Conservation (phyloP, 257 asterid species). For the Solanum boliviense region DNA sequence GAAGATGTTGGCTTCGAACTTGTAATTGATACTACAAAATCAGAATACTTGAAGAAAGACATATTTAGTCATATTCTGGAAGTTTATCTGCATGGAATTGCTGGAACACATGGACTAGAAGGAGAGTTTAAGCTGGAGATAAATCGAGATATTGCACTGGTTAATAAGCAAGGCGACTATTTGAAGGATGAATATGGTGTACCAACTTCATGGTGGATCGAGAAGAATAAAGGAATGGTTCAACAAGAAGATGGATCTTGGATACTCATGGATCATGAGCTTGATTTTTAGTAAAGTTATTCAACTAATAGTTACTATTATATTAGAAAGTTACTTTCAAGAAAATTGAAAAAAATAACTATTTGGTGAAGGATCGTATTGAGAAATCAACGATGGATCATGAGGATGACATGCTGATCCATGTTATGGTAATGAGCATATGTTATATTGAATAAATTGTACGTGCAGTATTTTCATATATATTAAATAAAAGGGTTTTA, state of each 20-base stretch:
- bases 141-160: constrained; percentile 5
- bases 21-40: constrained; percentile 36
- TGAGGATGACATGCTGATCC: too few species aligned
- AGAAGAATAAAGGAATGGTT: constrained; percentile 10
- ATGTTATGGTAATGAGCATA: too few species aligned
- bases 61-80: constrained; percentile 31
- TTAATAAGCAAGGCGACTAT: constrained; percentile 11
- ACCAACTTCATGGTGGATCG: neutral
- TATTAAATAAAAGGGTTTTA: too few species aligned
- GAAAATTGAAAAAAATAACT: too few species aligned
- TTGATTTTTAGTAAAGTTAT: too few species aligned
- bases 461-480: neutral
- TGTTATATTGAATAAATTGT: too few species aligned
- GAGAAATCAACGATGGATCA: too few species aligned
- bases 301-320: too few species aligned
- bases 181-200: constrained; percentile 12
- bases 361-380: too few species aligned
- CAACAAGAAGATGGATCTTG: constrained; percentile 6
- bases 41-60: constrained; percentile 28
- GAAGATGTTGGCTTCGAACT: constrained; percentile 53
- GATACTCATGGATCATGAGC: neutral
- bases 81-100: constrained; percentile 36
- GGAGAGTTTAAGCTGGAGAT: constrained; percentile 11
- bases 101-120: constrained; percentile 18
- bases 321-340: too few species aligned